Evolutionary conservation across 139 green algal genomes (phyloP), one percentile per base, ranked within the genome.

Genomic region (Zygnema cylindricum): DNA sequence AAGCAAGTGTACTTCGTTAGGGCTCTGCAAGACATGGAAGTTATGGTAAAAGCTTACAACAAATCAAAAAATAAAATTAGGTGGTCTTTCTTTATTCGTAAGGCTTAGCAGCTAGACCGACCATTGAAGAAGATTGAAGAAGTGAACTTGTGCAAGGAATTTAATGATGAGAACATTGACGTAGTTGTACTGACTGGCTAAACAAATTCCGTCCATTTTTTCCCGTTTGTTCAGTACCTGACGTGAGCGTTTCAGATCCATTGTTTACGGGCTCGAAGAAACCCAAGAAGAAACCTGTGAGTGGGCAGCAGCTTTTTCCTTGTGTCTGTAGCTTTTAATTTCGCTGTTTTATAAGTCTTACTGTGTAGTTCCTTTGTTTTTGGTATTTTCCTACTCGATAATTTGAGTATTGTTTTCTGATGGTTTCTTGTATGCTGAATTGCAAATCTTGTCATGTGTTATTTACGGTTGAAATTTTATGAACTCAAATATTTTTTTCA

Each of bases 231-330:
- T n/a, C n/a, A n/a, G n/a, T n/a, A n/a, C n/a, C n/a, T n/a, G n/a
- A n/a, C n/a, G n/a, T n/a, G n/a, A n/a, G n/a, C n/a, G n/a, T n/a
- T n/a, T n/a, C n/a, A n/a, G n/a, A n/a, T n/a, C n/a, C n/a, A n/a
- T n/a, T n/a, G n/a, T n/a, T 86, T 25, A 30, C 2, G 75, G 84
- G 0, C 30, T 33, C 76, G 77, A 89, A 89, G 82, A 79, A 89
- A 79, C 94, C 93, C 86, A 92, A 94, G 92, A 57, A 77, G 32
- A 85, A 81, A 84, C 23, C 55, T 40, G 75, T 84, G 30, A 87
- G 23, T 38, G 57, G 2, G 57, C 0, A 73, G 55, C 38, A 11
- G 16, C 32, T 25, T 39, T 83, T 23, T 78, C 23, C 30, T n/a
- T 49, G 25, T 49, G 57, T 30, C 30, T 73, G 30, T 35, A 73